phyloP scores from a whole-genome alignment of 2,329 filamentous ascomycete species.

The Talaromyces rugulosus region DNA sequence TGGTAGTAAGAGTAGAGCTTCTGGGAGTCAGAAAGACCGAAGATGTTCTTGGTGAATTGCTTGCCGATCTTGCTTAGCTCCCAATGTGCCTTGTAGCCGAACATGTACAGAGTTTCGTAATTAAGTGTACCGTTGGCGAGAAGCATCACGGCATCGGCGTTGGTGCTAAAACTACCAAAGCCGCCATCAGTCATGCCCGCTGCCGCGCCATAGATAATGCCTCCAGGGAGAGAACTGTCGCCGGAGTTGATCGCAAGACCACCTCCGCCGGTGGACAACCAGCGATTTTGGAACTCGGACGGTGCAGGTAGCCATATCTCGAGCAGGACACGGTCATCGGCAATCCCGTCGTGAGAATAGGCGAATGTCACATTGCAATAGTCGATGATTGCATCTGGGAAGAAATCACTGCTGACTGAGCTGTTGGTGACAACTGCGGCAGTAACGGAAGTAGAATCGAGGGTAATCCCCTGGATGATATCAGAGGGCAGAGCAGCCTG shows the following conservation, averaged over 20 bases:
- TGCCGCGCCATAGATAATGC: conserved; percentile 46
- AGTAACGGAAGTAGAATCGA: conserved; percentile 35
- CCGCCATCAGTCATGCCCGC: conserved; percentile 49
- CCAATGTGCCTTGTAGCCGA: conserved; percentile 47
- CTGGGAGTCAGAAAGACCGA: conserved; percentile 18
- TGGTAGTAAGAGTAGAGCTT: conserved; percentile 40
- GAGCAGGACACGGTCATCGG: conserved; percentile 31
- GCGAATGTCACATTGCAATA: conserved; percentile 47
- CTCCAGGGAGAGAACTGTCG: conserved; percentile 47
- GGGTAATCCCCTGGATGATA: conserved; percentile 32
- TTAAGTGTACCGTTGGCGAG: conserved; percentile 44
- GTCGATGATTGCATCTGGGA: conserved; percentile 15
- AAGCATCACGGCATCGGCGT: conserved; percentile 35
- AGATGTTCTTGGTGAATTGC: conserved; percentile 38
- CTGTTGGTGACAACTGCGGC: not conserved
- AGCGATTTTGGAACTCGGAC: conserved; percentile 43
- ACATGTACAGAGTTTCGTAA: conserved; percentile 49
- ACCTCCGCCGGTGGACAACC: conserved; percentile 45
- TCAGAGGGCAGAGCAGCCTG: conserved; percentile 35
- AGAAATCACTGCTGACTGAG: conserved; percentile 11
- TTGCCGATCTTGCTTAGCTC: conserved; percentile 48
- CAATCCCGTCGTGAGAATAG: conserved; percentile 42
- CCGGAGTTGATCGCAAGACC: conserved; percentile 44
- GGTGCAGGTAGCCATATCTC: conserved; percentile 43
- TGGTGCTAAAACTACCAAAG: conserved; percentile 45